These are phyloP conservation scores for Citrus glauca DNA, from an alignment of 345 rosid genomes.

Conservation along the genomic window DNA sequence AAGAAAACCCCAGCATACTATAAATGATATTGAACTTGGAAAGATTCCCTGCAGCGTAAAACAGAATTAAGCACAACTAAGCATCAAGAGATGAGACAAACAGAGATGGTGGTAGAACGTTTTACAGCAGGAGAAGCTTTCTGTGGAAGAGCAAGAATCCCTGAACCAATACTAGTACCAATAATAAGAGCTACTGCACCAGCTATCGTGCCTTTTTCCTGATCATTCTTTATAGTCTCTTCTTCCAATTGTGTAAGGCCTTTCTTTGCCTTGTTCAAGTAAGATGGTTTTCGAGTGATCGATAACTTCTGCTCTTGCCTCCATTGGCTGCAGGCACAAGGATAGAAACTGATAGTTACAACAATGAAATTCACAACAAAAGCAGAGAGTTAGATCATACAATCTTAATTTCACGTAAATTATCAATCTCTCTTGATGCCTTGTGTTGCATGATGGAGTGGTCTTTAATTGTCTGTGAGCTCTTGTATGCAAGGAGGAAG, in stretches of 20 bases:
- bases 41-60: conserved; percentile 42
- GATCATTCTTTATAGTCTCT: conserved; percentile 1
- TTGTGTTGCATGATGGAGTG: neutral
- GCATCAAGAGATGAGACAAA: neutral
- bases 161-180: conserved; percentile 64
- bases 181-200: conserved; percentile 61
- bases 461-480: neutral
- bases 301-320: conserved; percentile 11
- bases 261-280: conserved; percentile 17
- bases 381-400: conserved; percentile 15
- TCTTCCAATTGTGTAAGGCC: conserved; percentile 4
- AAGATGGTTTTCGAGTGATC: neutral
- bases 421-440: neutral
- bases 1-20: conserved; percentile 59
- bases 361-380: neutral
- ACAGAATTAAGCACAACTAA: neutral
- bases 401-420: conserved; percentile 17
- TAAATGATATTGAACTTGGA: conserved; percentile 52
- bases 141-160: conserved; percentile 56
- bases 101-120: neutral
- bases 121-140: conserved; percentile 63
- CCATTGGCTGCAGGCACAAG: conserved; percentile 23
- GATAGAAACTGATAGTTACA: neutral
- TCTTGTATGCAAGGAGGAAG: conserved; percentile 14
- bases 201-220: conserved; percentile 45